Base-by-base conservation (phyloP, 306 rosid genomes). In the Inga laurina region DNA sequence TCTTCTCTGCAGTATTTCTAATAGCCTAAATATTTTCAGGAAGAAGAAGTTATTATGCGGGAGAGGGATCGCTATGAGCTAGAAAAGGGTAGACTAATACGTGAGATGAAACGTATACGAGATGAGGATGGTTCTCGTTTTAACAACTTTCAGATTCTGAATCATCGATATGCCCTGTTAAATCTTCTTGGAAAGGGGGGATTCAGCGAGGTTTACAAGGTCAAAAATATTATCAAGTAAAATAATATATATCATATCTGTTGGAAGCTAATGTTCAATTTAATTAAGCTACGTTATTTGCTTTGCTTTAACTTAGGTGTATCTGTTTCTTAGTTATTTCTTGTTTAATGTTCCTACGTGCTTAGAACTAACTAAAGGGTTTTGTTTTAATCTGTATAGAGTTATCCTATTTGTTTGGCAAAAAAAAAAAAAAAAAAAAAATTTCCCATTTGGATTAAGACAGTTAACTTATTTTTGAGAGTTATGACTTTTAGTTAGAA, bases 131-230 rank as follows among this genome's bases (percentile, higher is more conserved):
- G 99, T 84, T 97, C 99, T 51, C 99, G 98, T 74, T 97, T 97
- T 84, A 97, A 92, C 94, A 94, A 94, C 85, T 97, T 94, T 90
- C 99, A 97, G 91, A 94, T 97, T 89, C 89, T 97, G 74, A 92
- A 91, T 84, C 92, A 87, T 84, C 91, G 98, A 81, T 97, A 88
- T 82, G 97, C 99, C 46, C 97, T 97, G 79, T 81, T 97, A 84
- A 97, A 97, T 90, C 98, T 97, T 90, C 99, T 97, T 70, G 99
- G 99, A 74, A 97, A 97, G 89, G 99, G 98, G 65, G 99, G 99
- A 78, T 97, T 97, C 89, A 97, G 99, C 72, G 99, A 97, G 90
- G 99, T 97, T 81, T 97, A 97, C 88, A 94, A 97, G 99, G 99
- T 97, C 94, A 83, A 94, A 90, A 67, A 72, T 77, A 78, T 51